Percentiles rank a stretch among this genome's conserved stretches.
These are phyloP conservation scores for Nicotiana sylvestris DNA, from an alignment of 257 asterid genomes.

Conservation along the genomic window DNA sequence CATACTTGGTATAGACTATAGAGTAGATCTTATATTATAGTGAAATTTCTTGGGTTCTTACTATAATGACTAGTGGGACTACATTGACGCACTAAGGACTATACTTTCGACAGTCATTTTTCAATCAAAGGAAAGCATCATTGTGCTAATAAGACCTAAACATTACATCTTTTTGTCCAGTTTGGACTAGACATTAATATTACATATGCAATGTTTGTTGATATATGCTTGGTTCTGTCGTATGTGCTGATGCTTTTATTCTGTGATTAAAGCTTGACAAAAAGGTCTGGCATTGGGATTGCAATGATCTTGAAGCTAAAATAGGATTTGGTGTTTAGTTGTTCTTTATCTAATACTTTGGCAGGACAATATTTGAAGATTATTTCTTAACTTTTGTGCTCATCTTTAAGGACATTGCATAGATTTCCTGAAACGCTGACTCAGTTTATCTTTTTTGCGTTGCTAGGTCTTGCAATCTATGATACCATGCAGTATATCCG, in stretches of 20 bases:
- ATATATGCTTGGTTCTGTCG: neutral
- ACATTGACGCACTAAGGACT: neutral
- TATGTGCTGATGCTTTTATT: neutral
- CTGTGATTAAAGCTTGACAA: neutral
- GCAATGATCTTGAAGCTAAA: neutral
- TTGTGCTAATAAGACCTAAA: neutral
- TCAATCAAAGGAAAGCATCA: neutral
- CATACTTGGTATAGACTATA: neutral
- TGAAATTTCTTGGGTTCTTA: neutral
- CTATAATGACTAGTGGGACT: neutral
- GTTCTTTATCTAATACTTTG: neutral
- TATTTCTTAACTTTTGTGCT: neutral
- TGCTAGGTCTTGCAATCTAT: constrained; percentile 86
- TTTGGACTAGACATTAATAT: neutral
- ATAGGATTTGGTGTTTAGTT: neutral
- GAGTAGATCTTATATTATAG: neutral
- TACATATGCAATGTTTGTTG: neutral
- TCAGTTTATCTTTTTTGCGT: neutral
- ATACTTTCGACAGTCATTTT: neutral
- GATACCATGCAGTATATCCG: constrained; percentile 95
- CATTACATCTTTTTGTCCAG: neutral
- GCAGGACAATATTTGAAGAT: neutral
- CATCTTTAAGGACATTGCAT: neutral
- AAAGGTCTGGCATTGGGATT: neutral
- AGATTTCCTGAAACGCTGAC: neutral